phyloP scores from a whole-genome alignment of 345 rosid species.

The Eucalyptus marginata region DNA sequence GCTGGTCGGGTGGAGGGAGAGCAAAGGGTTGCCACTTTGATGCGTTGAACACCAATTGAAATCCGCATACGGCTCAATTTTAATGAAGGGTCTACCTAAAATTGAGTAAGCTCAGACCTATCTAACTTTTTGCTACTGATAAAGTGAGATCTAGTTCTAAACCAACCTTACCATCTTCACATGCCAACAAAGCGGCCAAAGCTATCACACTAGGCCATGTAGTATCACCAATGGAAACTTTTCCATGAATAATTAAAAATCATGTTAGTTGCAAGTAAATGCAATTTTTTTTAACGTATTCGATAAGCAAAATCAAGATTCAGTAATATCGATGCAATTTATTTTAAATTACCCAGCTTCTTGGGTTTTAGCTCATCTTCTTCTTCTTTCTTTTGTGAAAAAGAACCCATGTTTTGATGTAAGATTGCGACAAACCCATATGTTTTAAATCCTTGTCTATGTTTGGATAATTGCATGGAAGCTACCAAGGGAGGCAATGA shows the following conservation, averaged over 20 bases:
- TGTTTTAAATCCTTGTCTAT: not conserved
- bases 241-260: not conserved
- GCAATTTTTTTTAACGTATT: not conserved
- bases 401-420: not conserved
- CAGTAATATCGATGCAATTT: not conserved
- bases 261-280: not conserved
- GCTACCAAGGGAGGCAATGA: not conserved
- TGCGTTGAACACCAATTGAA: not conserved
- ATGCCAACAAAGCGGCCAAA: not conserved
- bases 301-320: not conserved
- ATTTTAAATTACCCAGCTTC: not conserved
- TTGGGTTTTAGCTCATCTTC: not conserved
- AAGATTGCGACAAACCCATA: not conserved
- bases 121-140: not conserved
- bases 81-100: not conserved
- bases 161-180: not conserved
- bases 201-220: not conserved
- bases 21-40: not conserved
- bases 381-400: not conserved
- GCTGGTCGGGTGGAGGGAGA: not conserved
- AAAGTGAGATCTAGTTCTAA: not conserved
- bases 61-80: not conserved
- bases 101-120: not conserved
- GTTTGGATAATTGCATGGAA: not conserved
- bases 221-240: not conserved